A percentile compares a stretch with the other conserved stretches of the same genome.
These are phyloP conservation scores for Lachancea sp. DNA, from an alignment of 805 yeast species.

Conservation along the genomic window DNA sequence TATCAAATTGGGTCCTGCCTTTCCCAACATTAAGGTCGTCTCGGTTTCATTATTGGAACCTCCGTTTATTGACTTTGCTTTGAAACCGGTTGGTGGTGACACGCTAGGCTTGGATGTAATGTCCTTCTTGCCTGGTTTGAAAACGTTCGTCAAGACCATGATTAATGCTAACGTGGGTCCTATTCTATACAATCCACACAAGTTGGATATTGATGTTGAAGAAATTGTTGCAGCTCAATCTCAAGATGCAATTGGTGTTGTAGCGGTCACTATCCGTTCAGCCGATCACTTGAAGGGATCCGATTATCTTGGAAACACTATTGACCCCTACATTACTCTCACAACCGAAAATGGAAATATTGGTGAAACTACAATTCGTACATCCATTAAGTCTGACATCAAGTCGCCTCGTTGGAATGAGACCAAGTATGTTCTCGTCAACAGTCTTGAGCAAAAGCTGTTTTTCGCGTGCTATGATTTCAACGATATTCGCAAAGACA, in stretches of 20 bases:
- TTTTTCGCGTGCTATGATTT: conserved; percentile 51
- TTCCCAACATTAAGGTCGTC: conserved; percentile 74
- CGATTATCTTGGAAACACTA: conserved; percentile 35
- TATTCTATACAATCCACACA: conserved; percentile 77
- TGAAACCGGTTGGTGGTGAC: conserved; percentile 86
- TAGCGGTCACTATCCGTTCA: conserved; percentile 55
- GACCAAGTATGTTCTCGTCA: conserved; percentile 53
- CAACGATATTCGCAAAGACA: conserved; percentile 49
- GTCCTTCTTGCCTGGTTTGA: conserved; percentile 77
- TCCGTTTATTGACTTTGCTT: conserved; percentile 68
- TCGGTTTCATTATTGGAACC: conserved; percentile 71
- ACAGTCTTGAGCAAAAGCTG: conserved; percentile 50
- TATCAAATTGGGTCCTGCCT: conserved; percentile 51
- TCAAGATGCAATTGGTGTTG: conserved; percentile 64
- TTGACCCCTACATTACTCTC: conserved; percentile 55
- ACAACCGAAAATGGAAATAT: conserved; percentile 39
- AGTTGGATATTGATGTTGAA: conserved; percentile 67
- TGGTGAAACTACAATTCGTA: conserved; percentile 36
- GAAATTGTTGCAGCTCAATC: conserved; percentile 57
- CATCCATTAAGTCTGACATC: conserved; percentile 51
- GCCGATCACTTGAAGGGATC: conserved; percentile 44
- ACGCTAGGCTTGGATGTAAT: conserved; percentile 79
- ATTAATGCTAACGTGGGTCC: conserved; percentile 69
- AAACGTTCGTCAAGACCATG: conserved; percentile 61
- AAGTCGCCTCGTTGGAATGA: conserved; percentile 63